Conservation (phyloP, 768 basidiomycete species). For the Tricholoma terreum region DNA sequence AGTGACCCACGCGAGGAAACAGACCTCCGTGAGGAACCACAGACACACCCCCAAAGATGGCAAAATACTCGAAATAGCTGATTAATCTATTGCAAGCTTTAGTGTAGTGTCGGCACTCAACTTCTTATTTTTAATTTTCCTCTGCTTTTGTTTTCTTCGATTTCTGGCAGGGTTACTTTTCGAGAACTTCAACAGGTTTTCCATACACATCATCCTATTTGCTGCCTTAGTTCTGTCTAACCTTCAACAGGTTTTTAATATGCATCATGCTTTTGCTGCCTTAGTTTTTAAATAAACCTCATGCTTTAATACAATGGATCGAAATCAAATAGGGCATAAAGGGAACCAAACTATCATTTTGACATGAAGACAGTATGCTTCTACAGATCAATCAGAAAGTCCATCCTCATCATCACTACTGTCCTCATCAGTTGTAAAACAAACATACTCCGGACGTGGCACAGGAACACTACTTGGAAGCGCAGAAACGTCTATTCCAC, state of each 20-base stretch:
- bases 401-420: neutral
- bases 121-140: neutral
- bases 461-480: neutral
- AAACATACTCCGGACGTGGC: neutral
- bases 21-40: too few species aligned
- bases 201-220: too few species aligned
- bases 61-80: neutral
- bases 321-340: too few species aligned
- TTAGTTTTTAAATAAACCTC: too few species aligned
- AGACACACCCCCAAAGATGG: too few species aligned
- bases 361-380: too few species aligned
- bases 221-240: neutral
- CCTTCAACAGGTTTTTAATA: neutral
- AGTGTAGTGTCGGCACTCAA: too few species aligned
- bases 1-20: too few species aligned
- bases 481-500: neutral
- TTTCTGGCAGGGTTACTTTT: neutral
- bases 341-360: too few species aligned
- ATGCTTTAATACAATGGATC: neutral
- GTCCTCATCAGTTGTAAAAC: neutral
- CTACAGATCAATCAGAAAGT: too few species aligned
- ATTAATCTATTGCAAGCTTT: neutral
- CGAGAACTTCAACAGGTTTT: too few species aligned
- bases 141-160: neutral
- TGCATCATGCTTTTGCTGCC: too few species aligned